Evolutionary conservation across 2,329 filamentous ascomycete species (phyloP).

Genomic region (Aureobasidium sp.): DNA sequence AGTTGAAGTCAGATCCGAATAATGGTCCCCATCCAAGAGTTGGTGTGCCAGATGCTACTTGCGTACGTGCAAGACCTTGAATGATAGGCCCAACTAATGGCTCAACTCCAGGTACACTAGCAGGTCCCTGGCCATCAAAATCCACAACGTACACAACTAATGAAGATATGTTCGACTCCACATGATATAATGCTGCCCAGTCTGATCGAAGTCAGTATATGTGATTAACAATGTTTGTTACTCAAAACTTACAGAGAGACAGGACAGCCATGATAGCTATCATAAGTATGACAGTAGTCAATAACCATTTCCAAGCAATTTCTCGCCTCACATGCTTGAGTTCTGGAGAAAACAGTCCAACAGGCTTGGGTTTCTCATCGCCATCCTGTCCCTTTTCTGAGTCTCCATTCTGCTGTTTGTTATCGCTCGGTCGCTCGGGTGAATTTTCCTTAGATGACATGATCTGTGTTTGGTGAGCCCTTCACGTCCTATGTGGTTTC

Average conservation of each 20-base stretch:
- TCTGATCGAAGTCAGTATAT: slow-evolving; percentile 18
- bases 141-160: slow-evolving; percentile 53
- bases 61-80: slow-evolving; percentile 36
- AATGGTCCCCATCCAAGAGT: slow-evolving; percentile 45
- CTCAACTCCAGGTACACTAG: slow-evolving; percentile 32
- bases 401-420: slow-evolving; percentile 2
- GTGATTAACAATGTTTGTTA: not conserved
- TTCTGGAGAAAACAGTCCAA: slow-evolving; percentile 39
- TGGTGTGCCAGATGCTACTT: slow-evolving; percentile 30
- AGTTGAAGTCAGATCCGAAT: slow-evolving; percentile 43
- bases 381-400: not conserved
- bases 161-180: slow-evolving; percentile 39
- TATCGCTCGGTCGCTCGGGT: not conserved
- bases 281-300: slow-evolving; percentile 43
- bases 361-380: slow-evolving; percentile 22
- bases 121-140: slow-evolving; percentile 52
- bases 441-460: slow-evolving; percentile 8
- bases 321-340: slow-evolving; percentile 31
- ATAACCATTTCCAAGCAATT: slow-evolving; percentile 33
- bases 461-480: not conserved
- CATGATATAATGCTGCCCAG: slow-evolving; percentile 50
- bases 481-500: not conserved
- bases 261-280: slow-evolving; percentile 48
- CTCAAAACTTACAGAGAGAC: slow-evolving; percentile 31
- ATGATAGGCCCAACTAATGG: slow-evolving; percentile 51